Conservation (phyloP, 495 filamentous ascomycete species). For the Xylaria bambusicola region DNA sequence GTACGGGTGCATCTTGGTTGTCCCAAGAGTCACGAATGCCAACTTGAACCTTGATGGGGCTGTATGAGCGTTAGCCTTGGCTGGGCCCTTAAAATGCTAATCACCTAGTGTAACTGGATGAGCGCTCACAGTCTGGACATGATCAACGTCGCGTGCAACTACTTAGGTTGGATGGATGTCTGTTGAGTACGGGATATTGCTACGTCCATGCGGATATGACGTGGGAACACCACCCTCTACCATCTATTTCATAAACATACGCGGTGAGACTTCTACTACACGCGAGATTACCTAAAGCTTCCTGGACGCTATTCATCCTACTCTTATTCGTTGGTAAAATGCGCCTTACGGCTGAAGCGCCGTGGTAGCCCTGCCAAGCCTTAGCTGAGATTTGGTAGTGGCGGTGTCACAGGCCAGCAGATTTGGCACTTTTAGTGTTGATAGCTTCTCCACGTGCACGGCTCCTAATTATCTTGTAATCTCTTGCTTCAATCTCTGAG, state of each 20-base stretch:
- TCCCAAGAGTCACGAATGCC: conserved; percentile 42
- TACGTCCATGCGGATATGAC: not conserved
- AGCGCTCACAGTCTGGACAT: conserved; percentile 14
- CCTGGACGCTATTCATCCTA: not conserved
- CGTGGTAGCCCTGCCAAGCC: conserved; percentile 6
- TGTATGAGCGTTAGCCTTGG: conserved; percentile 17
- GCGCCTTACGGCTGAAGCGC: no score
- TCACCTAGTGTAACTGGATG: not conserved
- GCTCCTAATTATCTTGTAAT: not conserved
- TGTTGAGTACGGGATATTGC: no score
- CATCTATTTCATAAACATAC: not conserved
- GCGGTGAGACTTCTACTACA: no score
- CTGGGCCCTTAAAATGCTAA: not conserved
- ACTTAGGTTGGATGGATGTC: no score
- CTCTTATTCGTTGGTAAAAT: no score
- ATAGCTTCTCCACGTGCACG: no score
- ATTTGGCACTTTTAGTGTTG: not conserved
- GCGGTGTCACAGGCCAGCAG: not conserved
- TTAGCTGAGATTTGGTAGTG: not conserved
- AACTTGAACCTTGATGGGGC: conserved; percentile 37
- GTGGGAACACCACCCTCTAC: not conserved
- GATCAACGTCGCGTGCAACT: not conserved
- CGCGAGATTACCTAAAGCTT: not conserved
- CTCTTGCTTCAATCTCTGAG: not conserved
- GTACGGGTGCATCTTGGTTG: conserved; percentile 27